These are phyloP conservation scores for Beauveria varroae DNA, from an alignment of 2,329 filamentous ascomycete genomes.

Conservation along the genomic window DNA sequence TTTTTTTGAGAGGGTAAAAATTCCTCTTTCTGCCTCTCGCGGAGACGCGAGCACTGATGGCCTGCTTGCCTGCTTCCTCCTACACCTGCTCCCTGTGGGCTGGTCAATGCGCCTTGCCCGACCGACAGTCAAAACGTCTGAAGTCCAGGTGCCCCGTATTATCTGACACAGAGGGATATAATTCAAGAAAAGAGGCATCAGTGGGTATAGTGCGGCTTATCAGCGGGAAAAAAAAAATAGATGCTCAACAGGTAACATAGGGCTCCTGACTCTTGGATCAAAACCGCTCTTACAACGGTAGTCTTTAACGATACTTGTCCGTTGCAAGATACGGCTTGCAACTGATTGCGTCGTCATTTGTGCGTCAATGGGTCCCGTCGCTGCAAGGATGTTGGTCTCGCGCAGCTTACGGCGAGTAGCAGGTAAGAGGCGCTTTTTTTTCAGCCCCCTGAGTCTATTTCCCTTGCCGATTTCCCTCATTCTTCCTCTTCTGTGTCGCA, in stretches of 20 bases:
- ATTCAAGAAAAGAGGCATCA: background rate
- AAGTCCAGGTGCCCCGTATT: background rate
- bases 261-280: background rate
- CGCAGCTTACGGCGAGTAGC: background rate
- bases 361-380: background rate
- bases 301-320: background rate
- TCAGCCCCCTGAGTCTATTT: background rate
- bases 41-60: no score
- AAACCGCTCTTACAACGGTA: background rate
- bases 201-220: constrained; percentile 2
- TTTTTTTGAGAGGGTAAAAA: no score
- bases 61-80: no score
- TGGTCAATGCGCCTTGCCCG: no score
- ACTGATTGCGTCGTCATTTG: background rate
- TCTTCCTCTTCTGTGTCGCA: background rate
- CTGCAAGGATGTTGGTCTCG: background rate
- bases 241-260: background rate
- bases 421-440: background rate
- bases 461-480: background rate
- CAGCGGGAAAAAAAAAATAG: background rate
- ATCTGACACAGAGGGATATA: background rate
- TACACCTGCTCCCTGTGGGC: no score
- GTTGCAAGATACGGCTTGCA: background rate
- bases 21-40: no score
- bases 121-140: background rate